Evolutionary conservation across 2,329 filamentous ascomycete species (phyloP), one percentile per base, ranked within the genome.

Genomic region (Volutella citrinella): DNA sequence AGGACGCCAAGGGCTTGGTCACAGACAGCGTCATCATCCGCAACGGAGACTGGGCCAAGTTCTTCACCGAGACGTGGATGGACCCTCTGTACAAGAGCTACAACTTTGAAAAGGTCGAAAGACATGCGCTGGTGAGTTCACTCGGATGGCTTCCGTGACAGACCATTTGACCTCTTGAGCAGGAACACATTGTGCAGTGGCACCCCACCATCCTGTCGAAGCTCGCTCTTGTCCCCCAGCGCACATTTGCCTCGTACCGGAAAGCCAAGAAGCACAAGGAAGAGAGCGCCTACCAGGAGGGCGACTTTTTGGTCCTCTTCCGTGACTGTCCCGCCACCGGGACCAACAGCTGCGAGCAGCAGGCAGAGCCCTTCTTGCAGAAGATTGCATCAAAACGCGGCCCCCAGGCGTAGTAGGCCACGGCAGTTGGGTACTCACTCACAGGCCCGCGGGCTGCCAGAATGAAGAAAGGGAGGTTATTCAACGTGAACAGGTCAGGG

Each of bases 31-130:
- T 95, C 43, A 68, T 97, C 11, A 59, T 98, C 10, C 75, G 80
- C 43, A 87, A 84, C 41, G 88, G 90, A 15, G 87, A 93, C 35
- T 98, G 91, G 87, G 85, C 87, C 27, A 85, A 84, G 55, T 98
- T 86, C 68, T 87, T 98, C 56, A 64, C 97, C 13, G 93, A 98
- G 59, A 84, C 87, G 2, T 98, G 93, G 93, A 95, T 93, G 56
- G 89, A 97, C 59, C 93, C 93, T 29, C 69, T 97, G 26, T 98
- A 95, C 64, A 76, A 91, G 45, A 86, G 75, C 48, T 98, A 98
- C 66, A 95, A 95, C 57, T 98, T 98, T 56, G 87, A 94, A 56
- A 96, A 94, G 60, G 90, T 88, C 0, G 93, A 98, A 63, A 78
- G 74, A 16, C 91, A 98, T 68, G 90, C 91, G 31, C 64, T 98